phyloP scores from a whole-genome alignment of 1,284 basidiomycete genomes.

The Naganishia liquefaciens region DNA sequence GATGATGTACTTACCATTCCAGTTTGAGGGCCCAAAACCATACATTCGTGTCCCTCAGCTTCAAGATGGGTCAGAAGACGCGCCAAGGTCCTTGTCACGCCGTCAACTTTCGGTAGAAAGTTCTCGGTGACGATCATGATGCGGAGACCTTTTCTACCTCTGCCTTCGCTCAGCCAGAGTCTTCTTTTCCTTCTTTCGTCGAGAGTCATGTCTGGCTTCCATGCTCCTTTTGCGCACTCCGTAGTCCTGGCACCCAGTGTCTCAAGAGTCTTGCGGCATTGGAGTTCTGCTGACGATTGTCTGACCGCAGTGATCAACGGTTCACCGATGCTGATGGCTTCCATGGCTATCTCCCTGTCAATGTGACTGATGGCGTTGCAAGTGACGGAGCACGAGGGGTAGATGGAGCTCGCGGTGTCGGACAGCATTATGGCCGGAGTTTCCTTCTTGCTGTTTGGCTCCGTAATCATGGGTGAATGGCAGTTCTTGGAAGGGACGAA shows the following conservation, averaged over 20 bases:
- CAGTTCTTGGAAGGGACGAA: background rate
- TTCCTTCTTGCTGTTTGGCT: background rate
- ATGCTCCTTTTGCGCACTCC: constrained; percentile 30
- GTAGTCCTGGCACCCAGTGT: background rate
- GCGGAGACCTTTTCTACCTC: constrained; percentile 41
- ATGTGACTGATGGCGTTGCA: background rate
- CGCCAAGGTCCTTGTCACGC: constrained; percentile 61
- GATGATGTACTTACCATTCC: constrained; percentile 51
- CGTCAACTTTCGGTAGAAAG: constrained; percentile 62
- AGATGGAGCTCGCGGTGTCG: too few species aligned
- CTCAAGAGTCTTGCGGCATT: background rate
- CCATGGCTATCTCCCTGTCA: background rate
- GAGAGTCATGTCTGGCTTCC: constrained; percentile 43
- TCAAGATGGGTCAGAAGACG: constrained; percentile 61
- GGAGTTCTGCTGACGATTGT: too few species aligned
- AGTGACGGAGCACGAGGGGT: background rate
- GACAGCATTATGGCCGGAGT: background rate
- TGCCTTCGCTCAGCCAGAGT: constrained; percentile 40
- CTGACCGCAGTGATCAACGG: background rate
- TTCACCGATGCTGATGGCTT: background rate
- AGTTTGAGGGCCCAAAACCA: constrained; percentile 60
- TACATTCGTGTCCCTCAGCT: constrained; percentile 59
- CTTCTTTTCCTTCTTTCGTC: constrained; percentile 42
- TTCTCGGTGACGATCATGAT: constrained; percentile 58
- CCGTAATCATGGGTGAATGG: background rate